Percentiles rank a stretch among this genome's conserved stretches.
Evolutionary conservation across 345 rosid genomes (phyloP).

Genomic region (Brassica juncea): DNA sequence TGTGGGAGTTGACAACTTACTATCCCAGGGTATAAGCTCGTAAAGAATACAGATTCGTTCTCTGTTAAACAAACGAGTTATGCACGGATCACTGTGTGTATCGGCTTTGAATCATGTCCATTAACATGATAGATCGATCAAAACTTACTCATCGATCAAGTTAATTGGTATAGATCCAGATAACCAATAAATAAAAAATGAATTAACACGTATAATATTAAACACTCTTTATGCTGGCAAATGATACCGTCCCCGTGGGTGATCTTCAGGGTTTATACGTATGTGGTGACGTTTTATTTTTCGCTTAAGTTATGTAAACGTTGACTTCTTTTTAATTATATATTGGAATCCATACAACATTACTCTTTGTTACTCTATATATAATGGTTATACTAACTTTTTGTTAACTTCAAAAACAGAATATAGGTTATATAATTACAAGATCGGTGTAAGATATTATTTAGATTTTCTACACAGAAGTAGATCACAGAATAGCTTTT

Average conservation of each 20-base stretch:
- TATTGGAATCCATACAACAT: neutral
- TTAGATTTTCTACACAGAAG: neutral
- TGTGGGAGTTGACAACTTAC: neutral
- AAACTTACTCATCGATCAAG: neutral
- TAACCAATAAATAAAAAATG: neutral
- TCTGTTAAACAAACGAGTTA: neutral
- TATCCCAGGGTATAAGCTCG: neutral
- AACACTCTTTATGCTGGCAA: constrained; percentile 6
- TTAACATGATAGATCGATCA: neutral
- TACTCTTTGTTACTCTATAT: neutral
- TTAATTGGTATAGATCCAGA: neutral
- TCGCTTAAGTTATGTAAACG: constrained; percentile 8
- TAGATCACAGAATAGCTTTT: neutral
- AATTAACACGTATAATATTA: constrained; percentile 1
- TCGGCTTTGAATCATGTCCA: neutral
- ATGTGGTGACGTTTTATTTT: constrained; percentile 29
- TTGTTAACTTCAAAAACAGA: neutral
- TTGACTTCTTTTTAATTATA: constrained; percentile 20
- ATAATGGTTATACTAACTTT: neutral
- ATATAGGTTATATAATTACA: neutral
- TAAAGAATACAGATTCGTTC: neutral
- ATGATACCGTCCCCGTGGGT: constrained; percentile 14
- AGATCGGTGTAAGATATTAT: neutral
- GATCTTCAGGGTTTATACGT: constrained; percentile 13
- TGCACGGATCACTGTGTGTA: neutral